Base-by-base conservation (phyloP, 2,329 filamentous ascomycete species). In the Xylariales sp. region DNA sequence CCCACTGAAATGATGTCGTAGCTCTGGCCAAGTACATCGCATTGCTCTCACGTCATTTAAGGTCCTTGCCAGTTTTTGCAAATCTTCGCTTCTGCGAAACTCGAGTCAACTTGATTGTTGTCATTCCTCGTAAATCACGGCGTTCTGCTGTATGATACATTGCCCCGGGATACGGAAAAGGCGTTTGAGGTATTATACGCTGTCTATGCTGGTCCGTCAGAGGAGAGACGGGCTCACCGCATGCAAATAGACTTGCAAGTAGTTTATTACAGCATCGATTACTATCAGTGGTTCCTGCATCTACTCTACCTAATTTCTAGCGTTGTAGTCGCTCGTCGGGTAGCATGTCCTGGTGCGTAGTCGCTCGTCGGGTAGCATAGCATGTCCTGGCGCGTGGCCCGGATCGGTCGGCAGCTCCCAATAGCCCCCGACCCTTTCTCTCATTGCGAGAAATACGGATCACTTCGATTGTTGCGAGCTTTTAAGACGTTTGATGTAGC, bases 131-230 rank as follows among this genome's bases (percentile, higher is more conserved):
- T 32, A 32, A 25, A 32, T 27, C 29, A 33, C 38, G 40, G 40
- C 40, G 42, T 46, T 42, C 27, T 37, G 36, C 40, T 40, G 31
- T 36, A 46, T 45, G 31, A 37, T 46, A 43, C 40, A 46, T 40
- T 43, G 33, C 35, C 34, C 25, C 39, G 40, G 44, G 37, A 29
- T 25, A 40, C 32, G 31, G 44, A 33, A 45, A 42, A 43, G 44
- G 44, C 44, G 44, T 46, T 46, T 20, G 29, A 31, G 41, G 19
- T 40, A 15, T 20, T 35, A 29, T 42, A 43, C 24, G 29, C 14
- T 31, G 29, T 12, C 20, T 33, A 12, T 33, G 28, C 28, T 40
- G 21, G 38, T 15, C 28, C 21, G 21, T 18, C 12, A 27, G 19
- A 6, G 27, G 27, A 20, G 37, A 24, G 22, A 10, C 27, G 14